Percentiles rank a stretch among this genome's conserved stretches.
phyloP scores from a whole-genome alignment of 768 basidiomycete species.

The Lepiota venenata region DNA sequence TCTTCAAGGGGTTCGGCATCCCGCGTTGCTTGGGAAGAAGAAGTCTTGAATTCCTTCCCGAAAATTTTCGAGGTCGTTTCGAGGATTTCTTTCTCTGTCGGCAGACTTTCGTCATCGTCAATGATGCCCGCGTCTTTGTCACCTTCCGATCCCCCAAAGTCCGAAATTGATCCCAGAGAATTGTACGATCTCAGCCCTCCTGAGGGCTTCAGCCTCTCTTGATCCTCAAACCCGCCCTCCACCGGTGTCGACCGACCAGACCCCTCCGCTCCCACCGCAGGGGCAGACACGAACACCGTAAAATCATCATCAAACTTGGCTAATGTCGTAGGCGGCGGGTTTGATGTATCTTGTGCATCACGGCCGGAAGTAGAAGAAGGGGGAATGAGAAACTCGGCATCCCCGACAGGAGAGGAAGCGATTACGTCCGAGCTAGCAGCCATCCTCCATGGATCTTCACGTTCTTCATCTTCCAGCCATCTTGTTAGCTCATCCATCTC shows the following conservation, averaged over 20 bases:
- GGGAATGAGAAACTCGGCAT: not conserved
- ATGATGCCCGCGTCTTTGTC: not conserved
- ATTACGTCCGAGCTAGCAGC: slow-evolving; percentile 26
- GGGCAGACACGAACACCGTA: slow-evolving; percentile 69
- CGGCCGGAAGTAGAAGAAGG: not conserved
- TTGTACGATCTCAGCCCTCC: slow-evolving; percentile 32
- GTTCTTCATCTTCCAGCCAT: slow-evolving; percentile 56
- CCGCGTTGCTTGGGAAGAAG: not conserved
- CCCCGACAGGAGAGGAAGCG: slow-evolving; percentile 24
- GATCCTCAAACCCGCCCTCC: slow-evolving; percentile 9
- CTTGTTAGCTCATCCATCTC: slow-evolving; percentile 60
- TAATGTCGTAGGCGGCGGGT: not conserved
- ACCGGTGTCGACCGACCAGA: slow-evolving; percentile 6
- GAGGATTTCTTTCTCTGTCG: slow-evolving; percentile 45
- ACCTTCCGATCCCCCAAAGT: slow-evolving; percentile 37
- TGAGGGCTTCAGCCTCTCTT: slow-evolving; percentile 10
- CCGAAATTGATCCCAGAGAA: slow-evolving; percentile 57
- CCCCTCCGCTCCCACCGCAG: slow-evolving; percentile 19
- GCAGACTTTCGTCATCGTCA: slow-evolving; percentile 29
- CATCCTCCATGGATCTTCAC: slow-evolving; percentile 39
- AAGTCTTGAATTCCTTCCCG: slow-evolving; percentile 22
- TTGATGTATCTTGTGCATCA: not conserved
- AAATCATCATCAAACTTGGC: slow-evolving; percentile 75
- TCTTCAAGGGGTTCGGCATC: not conserved
- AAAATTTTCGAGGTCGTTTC: slow-evolving; percentile 50